A percentile compares a stretch with the other conserved stretches of the same genome.
phyloP scores from a whole-genome alignment of 2,329 filamentous ascomycete species.

The Monilinia laxa region DNA sequence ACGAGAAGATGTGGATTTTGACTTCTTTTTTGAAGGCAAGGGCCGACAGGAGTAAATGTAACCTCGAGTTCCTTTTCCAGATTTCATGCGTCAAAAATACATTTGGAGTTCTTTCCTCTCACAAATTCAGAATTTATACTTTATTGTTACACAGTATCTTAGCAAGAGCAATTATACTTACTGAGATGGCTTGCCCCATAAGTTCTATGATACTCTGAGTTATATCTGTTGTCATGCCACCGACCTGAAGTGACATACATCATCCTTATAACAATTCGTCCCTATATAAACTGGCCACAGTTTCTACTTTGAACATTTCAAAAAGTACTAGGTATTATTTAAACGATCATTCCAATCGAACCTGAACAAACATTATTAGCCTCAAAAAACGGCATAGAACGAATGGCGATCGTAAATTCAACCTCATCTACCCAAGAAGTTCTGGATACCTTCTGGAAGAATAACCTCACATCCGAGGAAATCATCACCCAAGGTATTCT shows the following conservation, averaged over 20 bases:
- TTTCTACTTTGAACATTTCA: not conserved
- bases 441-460: conserved; percentile 19
- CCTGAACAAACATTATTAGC: not conserved
- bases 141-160: not conserved
- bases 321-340: not conserved
- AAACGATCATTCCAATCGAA: not conserved
- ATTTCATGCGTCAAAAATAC: not conserved
- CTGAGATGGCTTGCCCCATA: not conserved
- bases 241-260: not conserved
- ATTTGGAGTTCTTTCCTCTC: not conserved
- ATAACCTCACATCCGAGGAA: not conserved
- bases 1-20: not conserved
- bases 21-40: not conserved
- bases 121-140: not conserved
- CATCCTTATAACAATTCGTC: not conserved
- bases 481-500: conserved; percentile 10
- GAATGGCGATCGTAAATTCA: not conserved
- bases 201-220: not conserved
- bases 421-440: not conserved
- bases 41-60: not conserved
- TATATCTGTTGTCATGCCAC: not conserved
- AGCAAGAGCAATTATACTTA: not conserved
- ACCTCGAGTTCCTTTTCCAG: not conserved
- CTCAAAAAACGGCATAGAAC: not conserved
- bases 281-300: not conserved